phyloP scores from a whole-genome alignment of 805 yeast genomes.

The Debaryomyces hansenii region DNA sequence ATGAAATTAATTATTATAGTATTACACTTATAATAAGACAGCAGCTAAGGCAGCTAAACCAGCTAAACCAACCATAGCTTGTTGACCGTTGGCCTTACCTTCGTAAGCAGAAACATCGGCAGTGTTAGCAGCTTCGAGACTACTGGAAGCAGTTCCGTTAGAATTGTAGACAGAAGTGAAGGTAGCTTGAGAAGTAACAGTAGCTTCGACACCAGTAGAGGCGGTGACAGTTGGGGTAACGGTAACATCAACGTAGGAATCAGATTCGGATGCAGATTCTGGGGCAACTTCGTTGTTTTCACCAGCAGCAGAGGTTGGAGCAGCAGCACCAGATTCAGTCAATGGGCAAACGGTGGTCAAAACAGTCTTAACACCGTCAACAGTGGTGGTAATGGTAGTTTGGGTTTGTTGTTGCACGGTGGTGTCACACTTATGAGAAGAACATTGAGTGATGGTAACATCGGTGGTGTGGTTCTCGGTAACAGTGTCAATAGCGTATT shows the following conservation, averaged over 20 bases:
- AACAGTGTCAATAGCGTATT: slow-evolving; percentile 20
- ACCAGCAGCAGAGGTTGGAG: slow-evolving; percentile 8
- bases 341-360: slow-evolving; percentile 40
- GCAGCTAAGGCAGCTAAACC: slow-evolving; percentile 45
- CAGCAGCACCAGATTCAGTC: slow-evolving; percentile 17
- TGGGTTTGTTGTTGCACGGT: slow-evolving; percentile 13
- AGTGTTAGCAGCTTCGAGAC: slow-evolving; percentile 10
- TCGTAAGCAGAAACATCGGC: slow-evolving; percentile 26
- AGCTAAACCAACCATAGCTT: slow-evolving; percentile 33
- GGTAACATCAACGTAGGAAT: slow-evolving; percentile 49
- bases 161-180: slow-evolving; percentile 30
- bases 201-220: slow-evolving; percentile 49
- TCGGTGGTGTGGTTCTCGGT: slow-evolving; percentile 28
- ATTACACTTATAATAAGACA: slow-evolving; percentile 28
- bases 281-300: slow-evolving; percentile 13
- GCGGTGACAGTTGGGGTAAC: slow-evolving; percentile 49
- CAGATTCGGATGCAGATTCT: slow-evolving; percentile 20
- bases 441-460: slow-evolving; percentile 41
- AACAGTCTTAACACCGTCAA: slow-evolving; percentile 30
- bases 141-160: slow-evolving; percentile 6
- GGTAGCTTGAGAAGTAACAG: slow-evolving; percentile 37
- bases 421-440: slow-evolving; percentile 26
- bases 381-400: slow-evolving; percentile 31
- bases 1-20: background rate
- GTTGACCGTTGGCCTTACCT: slow-evolving; percentile 31